Conservation (phyloP, 805 yeast genomes). For the Schwanniomyces polymorphus region DNA sequence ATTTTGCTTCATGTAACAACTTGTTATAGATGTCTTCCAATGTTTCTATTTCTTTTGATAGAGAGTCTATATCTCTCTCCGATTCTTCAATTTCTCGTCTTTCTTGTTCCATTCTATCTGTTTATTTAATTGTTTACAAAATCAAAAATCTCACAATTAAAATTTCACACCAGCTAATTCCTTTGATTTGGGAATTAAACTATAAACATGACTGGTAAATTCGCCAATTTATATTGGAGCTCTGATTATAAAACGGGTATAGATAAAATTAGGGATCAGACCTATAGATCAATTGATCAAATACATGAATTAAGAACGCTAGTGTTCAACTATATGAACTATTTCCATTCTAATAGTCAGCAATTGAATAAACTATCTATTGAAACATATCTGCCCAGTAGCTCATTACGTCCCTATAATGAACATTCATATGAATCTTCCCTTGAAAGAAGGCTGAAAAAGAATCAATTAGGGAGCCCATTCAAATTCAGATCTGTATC, state of each 20-base stretch:
- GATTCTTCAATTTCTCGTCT: constrained; percentile 14
- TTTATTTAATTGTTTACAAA: constrained; percentile 1
- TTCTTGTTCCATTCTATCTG: neutral
- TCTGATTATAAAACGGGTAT: constrained; percentile 40
- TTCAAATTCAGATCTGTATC: constrained; percentile 1
- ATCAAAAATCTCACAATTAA: neutral
- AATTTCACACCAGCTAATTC: neutral
- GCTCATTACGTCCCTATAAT: constrained; percentile 15
- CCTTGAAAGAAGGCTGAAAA: neutral
- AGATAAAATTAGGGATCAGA: constrained; percentile 27
- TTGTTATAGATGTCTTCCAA: constrained; percentile 10
- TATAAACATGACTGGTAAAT: constrained; percentile 10
- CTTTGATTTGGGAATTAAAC: too few relatives aligned
- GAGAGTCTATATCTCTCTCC: constrained; percentile 16
- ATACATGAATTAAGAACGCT: constrained; percentile 40
- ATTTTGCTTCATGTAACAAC: constrained; percentile 9
- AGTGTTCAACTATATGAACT: constrained; percentile 36
- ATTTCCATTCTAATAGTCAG: constrained; percentile 35
- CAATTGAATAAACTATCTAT: constrained; percentile 26
- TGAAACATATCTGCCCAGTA: constrained; percentile 20
- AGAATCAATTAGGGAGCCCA: constrained; percentile 1
- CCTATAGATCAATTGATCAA: constrained; percentile 32
- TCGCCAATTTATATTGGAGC: constrained; percentile 42
- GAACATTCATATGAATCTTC: neutral
- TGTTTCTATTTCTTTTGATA: constrained; percentile 16